Base-by-base conservation (phyloP, 768 basidiomycete species). In the Sporobolomyces phaffii region DNA sequence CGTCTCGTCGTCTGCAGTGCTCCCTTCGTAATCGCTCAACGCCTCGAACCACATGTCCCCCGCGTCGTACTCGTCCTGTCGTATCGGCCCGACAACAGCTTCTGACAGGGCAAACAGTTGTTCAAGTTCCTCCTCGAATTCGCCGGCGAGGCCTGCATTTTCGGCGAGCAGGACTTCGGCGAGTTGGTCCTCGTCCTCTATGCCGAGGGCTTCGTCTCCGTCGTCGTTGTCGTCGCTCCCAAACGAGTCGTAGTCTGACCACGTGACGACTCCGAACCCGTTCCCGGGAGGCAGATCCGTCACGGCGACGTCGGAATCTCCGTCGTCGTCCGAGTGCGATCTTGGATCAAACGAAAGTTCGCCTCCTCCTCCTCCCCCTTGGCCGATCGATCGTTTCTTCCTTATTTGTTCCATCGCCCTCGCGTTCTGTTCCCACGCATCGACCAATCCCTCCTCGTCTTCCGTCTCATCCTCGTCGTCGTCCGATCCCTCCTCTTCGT, bases 1-100 rank as follows among this genome's bases (percentile, higher is more conserved):
- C 9, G 20, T 58, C 15, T 60, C 59, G 20, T 57, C 63, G 13
- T 47, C 49, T 22, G 43, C 41, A 47, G 51, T 62, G 34, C 34
- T 64, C 60, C 28, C 57, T 4, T 60, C 60, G 28, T 29, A 4
- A 28, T 62, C 62, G 44, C 49, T 62, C 34, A 69, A 28, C 43
- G 64, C 60, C 34, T 65, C 69, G 45, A 70, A 58, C 69, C 69
- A 70, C 49, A 70, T 29, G 31, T 65, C 57, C n/a, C 64, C 69
- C 26, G 50, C 36, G 33, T 62, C 64, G 38, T 53, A 53, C 44
- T 65, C 57, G 31, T 56, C 61, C n/a, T 65, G 60, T 9, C 49
- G 59, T 22, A 69, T 57, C 40, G 68, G 68, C 14, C 64, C 64
- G 51, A 70, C 69, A 26, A 70, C 64, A 0, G 64, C 69, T 26